Base-by-base conservation (phyloP, 331 rosid genomes). In the Acacia pycnantha region DNA sequence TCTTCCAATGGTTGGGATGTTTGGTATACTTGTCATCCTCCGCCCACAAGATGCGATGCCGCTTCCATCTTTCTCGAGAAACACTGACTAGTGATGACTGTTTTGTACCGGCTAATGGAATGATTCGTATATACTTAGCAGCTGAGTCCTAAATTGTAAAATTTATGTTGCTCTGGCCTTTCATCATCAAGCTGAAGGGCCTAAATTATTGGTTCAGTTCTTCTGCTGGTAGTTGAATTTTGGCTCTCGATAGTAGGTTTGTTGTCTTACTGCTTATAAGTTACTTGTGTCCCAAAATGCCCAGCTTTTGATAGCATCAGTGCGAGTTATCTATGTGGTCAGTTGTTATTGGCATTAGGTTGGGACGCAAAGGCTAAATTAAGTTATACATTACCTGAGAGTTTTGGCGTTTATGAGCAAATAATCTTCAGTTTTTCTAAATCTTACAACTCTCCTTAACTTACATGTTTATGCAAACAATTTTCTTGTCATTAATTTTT, bases 1-100 rank as follows among this genome's bases (percentile, higher is more conserved):
- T 84, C 94, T 96, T 66, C 99, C 99, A 24, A 96, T 96, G 98
- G 84, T 96, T 15, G 98, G 93, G 66, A 96, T 96, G 99, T 96
- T 94, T 29, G 90, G 92, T 2, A 87, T 96, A 66, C 98, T 96
- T 54, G 93, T 91, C 79, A 92, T 96, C 87, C 93, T 96, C 80
- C 97, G 89, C 13, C 99, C 99, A 0, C 99, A 94, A 83, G 99
- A 91, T 43, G 88, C 95, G 29, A 58, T 89, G 93, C 98, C 99
- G 9, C 86, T 96, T 88, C 98, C 99, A 46, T 94, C 99, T 27
- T 96, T 94, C 84, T 94, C 95, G 0, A 92, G 99, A 65, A 94
- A 96, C 88, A 85, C 85, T 18, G 97, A 92, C 88, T 89, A 86
- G 80, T 79, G 82, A 88, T 61, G 77, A 43, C 77, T 47, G 22